Base-by-base conservation (phyloP, 495 filamentous ascomycete genomes). In the Penicillium egyptiacum region DNA sequence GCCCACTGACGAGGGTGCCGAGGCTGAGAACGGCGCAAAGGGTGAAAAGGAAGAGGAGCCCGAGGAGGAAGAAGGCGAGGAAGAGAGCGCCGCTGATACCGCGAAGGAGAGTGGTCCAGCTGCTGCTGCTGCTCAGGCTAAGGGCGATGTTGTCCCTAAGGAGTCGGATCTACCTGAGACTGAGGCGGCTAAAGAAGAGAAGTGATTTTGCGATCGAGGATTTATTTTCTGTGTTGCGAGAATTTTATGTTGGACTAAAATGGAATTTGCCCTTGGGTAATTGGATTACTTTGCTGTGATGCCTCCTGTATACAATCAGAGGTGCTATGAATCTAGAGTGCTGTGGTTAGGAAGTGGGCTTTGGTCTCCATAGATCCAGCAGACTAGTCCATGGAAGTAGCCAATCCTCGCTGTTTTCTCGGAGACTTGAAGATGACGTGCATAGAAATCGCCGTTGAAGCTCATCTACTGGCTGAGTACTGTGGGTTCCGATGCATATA, bases 131-230 rank as follows among this genome's bases (percentile, higher is more conserved):
- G 72, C 69, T 26, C 70, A 70, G 51, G 66, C 65, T 5, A 81
- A 81, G 60, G 80, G 70, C 19, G 69, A 57, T 12, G 64, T 50
- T 48, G 71, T 82, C 50, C 74, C 79, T 4, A 81, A 81, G 64
- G 78, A 81, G 52, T 60, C 68, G n/a, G 73, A 78, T 55, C 53
- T 80, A n/a, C 61, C 65, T 25, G 76, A 76, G 58, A 70, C 70
- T 48, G 71, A 74, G 50, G 70, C 59, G 11, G 75, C 70, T 22
- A 65, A 69, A 48, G 59, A 52, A 55, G 25, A 45, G 26, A 26
- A 43, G 28, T 52, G n/a, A 37, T 31, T 33, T 33, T 41, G 47
- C 31, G 6, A 50, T 48, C 16, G 20, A 11, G 45, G 9, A 23
- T 48, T 16, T 48, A n/a, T 28, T 6, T 48, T 41, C 19, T 23